phyloP scores from a whole-genome alignment of 2,329 filamentous ascomycete genomes.

The Fusarium albosuccineum region DNA sequence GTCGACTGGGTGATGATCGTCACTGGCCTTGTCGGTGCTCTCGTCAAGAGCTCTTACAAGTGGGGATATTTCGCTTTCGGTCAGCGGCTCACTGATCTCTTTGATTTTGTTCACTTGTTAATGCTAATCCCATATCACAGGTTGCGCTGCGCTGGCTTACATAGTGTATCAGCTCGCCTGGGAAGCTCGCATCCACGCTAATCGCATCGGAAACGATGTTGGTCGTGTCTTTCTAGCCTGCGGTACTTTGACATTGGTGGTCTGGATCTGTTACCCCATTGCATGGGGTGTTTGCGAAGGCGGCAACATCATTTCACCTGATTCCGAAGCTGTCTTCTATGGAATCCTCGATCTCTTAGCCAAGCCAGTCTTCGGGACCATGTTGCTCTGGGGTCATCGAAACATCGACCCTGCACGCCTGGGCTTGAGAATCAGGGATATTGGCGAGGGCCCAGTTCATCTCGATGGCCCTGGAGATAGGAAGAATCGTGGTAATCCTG shows the following conservation, averaged over 20 bases:
- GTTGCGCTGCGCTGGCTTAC: conserved; percentile 59
- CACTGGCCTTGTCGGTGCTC: conserved; percentile 61
- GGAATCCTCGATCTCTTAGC: conserved; percentile 74
- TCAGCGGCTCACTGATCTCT: neutral
- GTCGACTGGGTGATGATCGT: conserved; percentile 62
- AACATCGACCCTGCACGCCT: conserved; percentile 70
- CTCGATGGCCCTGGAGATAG: conserved; percentile 17
- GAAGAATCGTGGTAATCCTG: neutral
- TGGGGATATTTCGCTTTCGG: conserved; percentile 69
- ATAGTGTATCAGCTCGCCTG: conserved; percentile 59
- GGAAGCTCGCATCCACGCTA: conserved; percentile 63
- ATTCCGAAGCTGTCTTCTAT: conserved; percentile 77
- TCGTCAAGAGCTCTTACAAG: conserved; percentile 64
- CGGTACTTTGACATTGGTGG: conserved; percentile 66
- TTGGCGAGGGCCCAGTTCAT: conserved; percentile 13
- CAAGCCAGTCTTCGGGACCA: conserved; percentile 72
- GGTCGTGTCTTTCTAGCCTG: conserved; percentile 66
- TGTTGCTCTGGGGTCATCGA: conserved; percentile 73
- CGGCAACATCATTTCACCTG: conserved; percentile 67
- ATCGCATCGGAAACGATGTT: conserved; percentile 65
- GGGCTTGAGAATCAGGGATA: conserved; percentile 60
- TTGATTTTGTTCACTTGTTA: neutral
- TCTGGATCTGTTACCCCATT: conserved; percentile 70
- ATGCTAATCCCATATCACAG: neutral
- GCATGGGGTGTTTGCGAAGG: conserved; percentile 67